Base-by-base conservation (phyloP, 345 rosid genomes). In the Cardiospermum halicacabum region DNA sequence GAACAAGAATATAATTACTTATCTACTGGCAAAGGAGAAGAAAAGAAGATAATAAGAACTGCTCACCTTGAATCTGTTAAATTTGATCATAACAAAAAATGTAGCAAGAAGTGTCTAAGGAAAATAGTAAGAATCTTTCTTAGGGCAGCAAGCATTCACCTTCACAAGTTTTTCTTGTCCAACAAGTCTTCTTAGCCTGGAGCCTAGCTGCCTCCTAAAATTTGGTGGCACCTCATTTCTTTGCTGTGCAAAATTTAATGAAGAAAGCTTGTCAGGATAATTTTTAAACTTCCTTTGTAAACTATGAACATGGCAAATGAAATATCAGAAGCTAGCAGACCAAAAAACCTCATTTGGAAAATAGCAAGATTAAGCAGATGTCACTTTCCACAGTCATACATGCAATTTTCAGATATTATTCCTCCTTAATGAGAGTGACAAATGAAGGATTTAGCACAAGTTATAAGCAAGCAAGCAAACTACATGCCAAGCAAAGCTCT, bases 121-220 rank as follows among this genome's bases (percentile, higher is more conserved):
- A 54, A 66, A 31, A 25, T 39, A 66, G 7, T 19, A 57, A 50
- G 49, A 31, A 26, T 16, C 28, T 18, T 37, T 25, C 10, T 31
- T 30, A 7, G 53, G 25, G 34, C 13, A 28, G 39, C 16, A 24
- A 30, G 40, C 66, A 64, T 67, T 77, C 64, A 92, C 93, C 96
- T 86, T 88, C 69, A 81, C 84, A 56, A 92, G 88, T 80, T 88
- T 92, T 12, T 80, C 89, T 78, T 79, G 85, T n/a, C 60, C 67
- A 71, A 85, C 91, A 72, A 92, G 82, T 75, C 93, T 84, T 79
- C 91, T 85, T 81, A 89, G 73, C 81, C 82, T 86, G 68, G 96
- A 71, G 68, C 81, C 74, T 59, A 92, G 84, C 67, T 62, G 70
- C 81, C 85, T 89, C 79, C 81, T 87, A 73, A 88, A 88, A 67